Evolutionary conservation across 2,329 filamentous ascomycete genomes (phyloP), one percentile per base, ranked within the genome.

Genomic region (Aspergillus ochraceoroseus): DNA sequence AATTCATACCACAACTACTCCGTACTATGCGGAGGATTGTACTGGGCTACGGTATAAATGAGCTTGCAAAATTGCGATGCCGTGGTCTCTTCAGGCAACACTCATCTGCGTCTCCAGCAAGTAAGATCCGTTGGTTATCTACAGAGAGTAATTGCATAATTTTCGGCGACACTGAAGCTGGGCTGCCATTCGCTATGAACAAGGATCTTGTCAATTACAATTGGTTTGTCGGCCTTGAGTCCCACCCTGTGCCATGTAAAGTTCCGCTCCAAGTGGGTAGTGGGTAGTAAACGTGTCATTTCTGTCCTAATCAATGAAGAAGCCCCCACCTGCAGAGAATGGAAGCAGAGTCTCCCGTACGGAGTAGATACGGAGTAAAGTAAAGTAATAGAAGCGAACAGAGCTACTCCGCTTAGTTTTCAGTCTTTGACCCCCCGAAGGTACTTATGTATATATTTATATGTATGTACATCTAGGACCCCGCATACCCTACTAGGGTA

Each of bases 1-100:
- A 64, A 39, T 68, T 68, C 52, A 66, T 58, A 3, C 65, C 66
- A 32, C 66, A 63, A 0, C 63, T 65, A 3, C 65, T 64, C 2
- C 51, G 52, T 65, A 3, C 65, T 64, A 3, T 52, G 52, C 1
- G 63, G 61, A n/a, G 57, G 52, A 12, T 56, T 60, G 15, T 55
- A 49, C 41, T 68, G 64, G 5, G 64, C 63, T 26, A 36, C 9
- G 33, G 30, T 0, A 40, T 4, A 11, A n/a, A n/a, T n/a, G n/a
- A n/a, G n/a, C n/a, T n/a, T n/a, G n/a, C n/a, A n/a, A n/a, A n/a
- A n/a, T n/a, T n/a, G n/a, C n/a, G n/a, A n/a, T n/a, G n/a, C n/a
- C n/a, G n/a, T n/a, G n/a, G n/a, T n/a, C n/a, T n/a, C n/a, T n/a
- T n/a, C n/a, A n/a, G n/a, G n/a, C n/a, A n/a, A n/a, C n/a, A 14